phyloP scores from a whole-genome alignment of 1,284 basidiomycete species.

The Puccinia triticina region DNA sequence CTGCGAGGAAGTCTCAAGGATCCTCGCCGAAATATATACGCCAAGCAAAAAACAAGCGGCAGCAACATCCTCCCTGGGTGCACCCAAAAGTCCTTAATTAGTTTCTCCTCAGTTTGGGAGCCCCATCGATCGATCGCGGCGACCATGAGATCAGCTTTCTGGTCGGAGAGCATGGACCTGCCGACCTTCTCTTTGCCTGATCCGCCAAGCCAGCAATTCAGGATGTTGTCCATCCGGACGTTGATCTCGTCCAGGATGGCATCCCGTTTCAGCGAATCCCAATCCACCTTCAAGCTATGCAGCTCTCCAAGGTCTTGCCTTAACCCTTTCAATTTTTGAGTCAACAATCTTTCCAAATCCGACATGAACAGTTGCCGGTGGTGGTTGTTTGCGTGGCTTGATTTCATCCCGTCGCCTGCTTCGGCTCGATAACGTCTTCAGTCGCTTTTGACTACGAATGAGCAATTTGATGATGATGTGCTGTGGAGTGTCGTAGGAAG shows the following conservation, averaged over 20 bases:
- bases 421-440: background rate
- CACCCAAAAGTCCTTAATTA: too few relatives aligned
- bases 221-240: slow-evolving; percentile 25
- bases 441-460: background rate
- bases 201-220: slow-evolving; percentile 21
- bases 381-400: background rate
- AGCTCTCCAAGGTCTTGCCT: slow-evolving; percentile 35
- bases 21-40: too few relatives aligned
- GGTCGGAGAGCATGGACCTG: background rate
- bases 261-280: slow-evolving; percentile 48
- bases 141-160: slow-evolving; percentile 9
- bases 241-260: slow-evolving; percentile 45
- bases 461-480: slow-evolving; percentile 22
- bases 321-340: slow-evolving; percentile 34
- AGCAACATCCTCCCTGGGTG: too few relatives aligned
- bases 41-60: too few relatives aligned
- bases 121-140: slow-evolving; percentile 25
- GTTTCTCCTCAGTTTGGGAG: slow-evolving; percentile 21
- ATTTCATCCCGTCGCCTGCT: background rate
- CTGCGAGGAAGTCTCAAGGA: too few relatives aligned
- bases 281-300: slow-evolving; percentile 47
- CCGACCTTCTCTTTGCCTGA: slow-evolving; percentile 8
- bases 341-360: slow-evolving; percentile 31
- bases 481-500: too few relatives aligned
- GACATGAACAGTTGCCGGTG: slow-evolving; percentile 18